Evolutionary conservation across 805 yeast species (phyloP), one percentile per base, ranked within the genome.

Genomic region (Zygosaccharomyces bailii): DNA sequence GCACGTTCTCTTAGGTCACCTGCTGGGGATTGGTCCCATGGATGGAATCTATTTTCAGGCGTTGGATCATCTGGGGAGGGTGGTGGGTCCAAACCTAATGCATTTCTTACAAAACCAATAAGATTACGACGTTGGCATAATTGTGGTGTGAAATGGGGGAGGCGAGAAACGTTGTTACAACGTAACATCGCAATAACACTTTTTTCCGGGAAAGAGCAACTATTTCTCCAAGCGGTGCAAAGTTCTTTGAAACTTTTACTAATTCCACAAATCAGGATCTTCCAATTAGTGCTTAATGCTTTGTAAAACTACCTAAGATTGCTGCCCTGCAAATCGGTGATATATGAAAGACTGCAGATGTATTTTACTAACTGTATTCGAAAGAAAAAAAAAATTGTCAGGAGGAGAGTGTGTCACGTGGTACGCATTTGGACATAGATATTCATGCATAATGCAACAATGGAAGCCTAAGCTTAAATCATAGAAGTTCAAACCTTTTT

Each of bases 11-110:
- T 78, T 47, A 91, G 72, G 54, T 87, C 96, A 43, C 84, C 85
- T 19, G 82, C 78, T 1, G 98, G 97, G 1, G 96, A 86, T 48
- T 84, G 82, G 59, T 91, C 97, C 97, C 97, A 90, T 21, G 80
- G 80, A 60, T 86, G 85, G 60, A 85, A 85, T 57, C 91, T 68
- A 62, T 84, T 83, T 54, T 80, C 84, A 14, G 74, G 75, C 0
- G 86, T 81, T 19, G 93, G 91, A 29, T 75, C 80, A 53, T 79
- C 78, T 27, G 79, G 79, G 0, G 82, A 76, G 9, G 78, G 71
- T 17, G 85, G 84, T 3, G 82, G 80, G 50, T 79, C 86, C 61
- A 82, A 60, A 0, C 82, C 82, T 17, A 77, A 60, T 2, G 78
- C 76, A 46, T 70, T 72, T 52, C 73, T 65, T 14, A 70, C 65